phyloP scores from a whole-genome alignment of 2,329 filamentous ascomycete species.

The Neofusicoccum umdonicola region DNA sequence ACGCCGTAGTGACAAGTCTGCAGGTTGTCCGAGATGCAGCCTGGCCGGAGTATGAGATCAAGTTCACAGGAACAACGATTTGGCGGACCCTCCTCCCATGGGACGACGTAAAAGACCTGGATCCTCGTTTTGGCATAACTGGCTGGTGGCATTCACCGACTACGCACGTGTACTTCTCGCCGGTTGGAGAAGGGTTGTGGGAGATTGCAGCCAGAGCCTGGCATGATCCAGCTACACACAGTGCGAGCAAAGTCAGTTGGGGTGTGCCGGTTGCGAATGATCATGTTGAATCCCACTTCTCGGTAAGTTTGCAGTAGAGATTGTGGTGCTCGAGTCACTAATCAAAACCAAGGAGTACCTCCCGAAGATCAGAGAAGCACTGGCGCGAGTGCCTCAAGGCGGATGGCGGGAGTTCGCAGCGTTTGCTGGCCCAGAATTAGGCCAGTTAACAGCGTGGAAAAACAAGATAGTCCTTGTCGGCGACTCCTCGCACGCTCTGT shows the following conservation, averaged over 20 bases:
- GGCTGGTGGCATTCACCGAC: conserved; percentile 47
- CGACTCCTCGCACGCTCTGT: conserved; percentile 56
- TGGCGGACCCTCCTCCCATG: conserved; percentile 46
- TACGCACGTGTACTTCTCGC: conserved; percentile 41
- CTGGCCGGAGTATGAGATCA: conserved; percentile 44
- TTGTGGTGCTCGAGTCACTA: background rate
- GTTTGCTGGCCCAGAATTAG: conserved; percentile 47
- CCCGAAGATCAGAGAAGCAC: conserved; percentile 39
- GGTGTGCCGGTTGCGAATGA: conserved; percentile 38
- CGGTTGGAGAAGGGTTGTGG: conserved; percentile 36
- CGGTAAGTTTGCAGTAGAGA: conserved; percentile 16
- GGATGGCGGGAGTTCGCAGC: conserved; percentile 50
- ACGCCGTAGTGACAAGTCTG: conserved; percentile 4
- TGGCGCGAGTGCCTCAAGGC: conserved; percentile 38
- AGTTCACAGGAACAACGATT: conserved; percentile 51
- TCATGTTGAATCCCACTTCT: conserved; percentile 40
- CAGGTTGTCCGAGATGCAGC: conserved; percentile 44
- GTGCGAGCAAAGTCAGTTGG: conserved; percentile 35
- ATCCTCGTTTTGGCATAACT: conserved; percentile 34
- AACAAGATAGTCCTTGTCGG: conserved; percentile 52
- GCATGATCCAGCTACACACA: conserved; percentile 30
- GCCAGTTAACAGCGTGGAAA: conserved; percentile 41
- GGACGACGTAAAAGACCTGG: conserved; percentile 27
- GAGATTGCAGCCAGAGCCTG: conserved; percentile 41
- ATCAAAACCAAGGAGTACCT: conserved; percentile 38